Conservation (phyloP, 768 basidiomycete genomes). For the Suillus clintonianus region DNA sequence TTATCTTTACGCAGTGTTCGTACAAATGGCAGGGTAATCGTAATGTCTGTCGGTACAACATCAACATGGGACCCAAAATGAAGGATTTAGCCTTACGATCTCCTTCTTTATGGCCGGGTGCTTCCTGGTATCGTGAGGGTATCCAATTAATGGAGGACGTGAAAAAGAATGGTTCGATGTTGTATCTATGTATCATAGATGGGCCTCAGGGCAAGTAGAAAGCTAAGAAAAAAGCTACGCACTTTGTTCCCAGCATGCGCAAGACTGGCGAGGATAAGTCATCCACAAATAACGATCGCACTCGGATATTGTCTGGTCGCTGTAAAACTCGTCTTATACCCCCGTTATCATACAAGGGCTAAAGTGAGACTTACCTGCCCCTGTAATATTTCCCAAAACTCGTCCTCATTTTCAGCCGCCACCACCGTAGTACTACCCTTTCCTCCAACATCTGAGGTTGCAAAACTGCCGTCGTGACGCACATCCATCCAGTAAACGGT, state of each 20-base stretch:
- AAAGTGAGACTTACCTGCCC: constrained; percentile 33
- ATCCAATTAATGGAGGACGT: constrained; percentile 68
- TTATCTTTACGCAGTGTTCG: constrained; percentile 34
- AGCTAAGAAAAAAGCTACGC: constrained; percentile 9
- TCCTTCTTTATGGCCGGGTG: constrained; percentile 35
- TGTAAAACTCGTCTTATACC: constrained; percentile 20
- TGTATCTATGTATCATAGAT: constrained; percentile 39
- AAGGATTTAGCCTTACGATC: constrained; percentile 48
- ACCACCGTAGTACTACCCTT: not conserved
- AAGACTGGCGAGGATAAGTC: constrained; percentile 51
- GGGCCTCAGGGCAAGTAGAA: not conserved
- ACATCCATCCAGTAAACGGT: constrained; percentile 28
- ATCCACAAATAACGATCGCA: constrained; percentile 53
- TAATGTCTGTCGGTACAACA: constrained; percentile 45
- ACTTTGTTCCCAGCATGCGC: constrained; percentile 60
- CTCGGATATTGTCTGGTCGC: constrained; percentile 39
- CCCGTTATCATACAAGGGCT: not conserved
- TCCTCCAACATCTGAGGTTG: not conserved
- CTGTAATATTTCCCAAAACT: constrained; percentile 37
- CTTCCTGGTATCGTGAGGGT: constrained; percentile 64
- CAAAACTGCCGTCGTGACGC: constrained; percentile 11
- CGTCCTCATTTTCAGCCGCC: constrained; percentile 15
- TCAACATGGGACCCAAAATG: not conserved
- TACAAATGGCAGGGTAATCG: constrained; percentile 54
- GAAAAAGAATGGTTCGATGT: constrained; percentile 66